Conservation (phyloP, 139 green algal species). For the Coccomyxa sp. region DNA sequence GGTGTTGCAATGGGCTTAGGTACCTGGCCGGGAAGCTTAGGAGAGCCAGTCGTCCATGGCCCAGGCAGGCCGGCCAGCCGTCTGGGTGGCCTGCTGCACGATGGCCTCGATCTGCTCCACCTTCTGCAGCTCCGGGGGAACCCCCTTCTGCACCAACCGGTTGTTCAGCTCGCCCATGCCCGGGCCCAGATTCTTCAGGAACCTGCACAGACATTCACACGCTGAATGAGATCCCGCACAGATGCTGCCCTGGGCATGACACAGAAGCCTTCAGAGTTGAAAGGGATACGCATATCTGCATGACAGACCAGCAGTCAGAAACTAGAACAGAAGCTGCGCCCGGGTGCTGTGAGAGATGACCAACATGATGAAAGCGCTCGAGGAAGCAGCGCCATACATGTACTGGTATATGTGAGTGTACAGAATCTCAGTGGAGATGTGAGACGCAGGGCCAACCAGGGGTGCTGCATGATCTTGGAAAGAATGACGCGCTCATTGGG, state of each 20-base stretch:
- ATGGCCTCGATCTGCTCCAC: constrained; percentile 24
- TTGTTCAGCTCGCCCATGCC: constrained; percentile 52
- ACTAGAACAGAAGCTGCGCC: not conserved
- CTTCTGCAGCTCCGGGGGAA: constrained; percentile 12
- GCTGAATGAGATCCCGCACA: no score
- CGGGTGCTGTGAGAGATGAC: not conserved
- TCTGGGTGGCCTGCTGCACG: constrained; percentile 17
- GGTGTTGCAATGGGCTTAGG: no score
- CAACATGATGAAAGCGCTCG: not conserved
- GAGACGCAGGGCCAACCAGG: no score
- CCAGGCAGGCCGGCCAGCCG: not conserved
- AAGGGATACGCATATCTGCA: no score
- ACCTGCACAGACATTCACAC: constrained; percentile 46
- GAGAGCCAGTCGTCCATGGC: constrained; percentile 1
- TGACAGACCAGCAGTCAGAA: no score
- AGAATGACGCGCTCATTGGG: no score
- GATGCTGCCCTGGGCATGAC: not conserved
- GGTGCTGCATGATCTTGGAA: no score
- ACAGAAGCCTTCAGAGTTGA: no score
- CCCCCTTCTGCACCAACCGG: constrained; percentile 6
- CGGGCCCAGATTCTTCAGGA: constrained; percentile 79
- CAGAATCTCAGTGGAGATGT: no score
- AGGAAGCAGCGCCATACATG: no score
- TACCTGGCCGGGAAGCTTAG: not conserved
- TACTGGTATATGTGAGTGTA: no score